Evolutionary conservation across 106 monocot species (phyloP), one percentile per base, ranked within the genome.

Genomic region (Vanilla planifolia): DNA sequence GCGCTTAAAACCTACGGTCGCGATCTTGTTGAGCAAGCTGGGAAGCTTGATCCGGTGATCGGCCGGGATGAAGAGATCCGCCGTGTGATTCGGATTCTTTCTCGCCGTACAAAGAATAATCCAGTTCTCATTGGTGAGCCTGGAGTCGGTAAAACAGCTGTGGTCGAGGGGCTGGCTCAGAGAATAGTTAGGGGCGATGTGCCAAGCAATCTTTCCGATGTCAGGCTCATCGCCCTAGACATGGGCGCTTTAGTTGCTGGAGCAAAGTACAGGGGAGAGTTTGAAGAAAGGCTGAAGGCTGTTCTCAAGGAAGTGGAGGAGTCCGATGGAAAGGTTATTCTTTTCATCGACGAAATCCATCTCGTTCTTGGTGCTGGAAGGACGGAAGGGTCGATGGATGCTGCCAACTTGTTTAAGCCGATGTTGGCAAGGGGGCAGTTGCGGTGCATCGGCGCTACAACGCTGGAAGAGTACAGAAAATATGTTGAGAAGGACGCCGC

Each of bases 261-360:
- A 2, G 80, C 83, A 0, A 84, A 83, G 53, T 80, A 89, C 33
- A 64, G 79, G 25, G 80, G 77, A 16, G 77, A 83, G 67, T 77
- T 89, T 51, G 79, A 84, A 60, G 83, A 84, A 72, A 66, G 88
- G 62, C 62, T 89, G 25, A 80, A 83, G 42, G 50, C 88, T 0
- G 80, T 89, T 24, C 67, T 89, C 8, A 83, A 89, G 40, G 88
- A 89, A 53, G 79, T 84, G 2, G 88, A 89, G 36, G 80, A 77
- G 15, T 66, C 88, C 0, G 58, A 77, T 4, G 88, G 88, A 29
- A 89, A 80, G 61, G 83, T 89, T 33, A 77, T 84, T 26, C 73
- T 89, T 6, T 89, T 88, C 59, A 80, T 89, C 24, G 80, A 89
- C 42, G 88, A 89, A 64, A 71, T 89, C 23, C 88, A 89, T 70